phyloP scores from a whole-genome alignment of 2,329 filamentous ascomycete species.

The Penicillium sp. region DNA sequence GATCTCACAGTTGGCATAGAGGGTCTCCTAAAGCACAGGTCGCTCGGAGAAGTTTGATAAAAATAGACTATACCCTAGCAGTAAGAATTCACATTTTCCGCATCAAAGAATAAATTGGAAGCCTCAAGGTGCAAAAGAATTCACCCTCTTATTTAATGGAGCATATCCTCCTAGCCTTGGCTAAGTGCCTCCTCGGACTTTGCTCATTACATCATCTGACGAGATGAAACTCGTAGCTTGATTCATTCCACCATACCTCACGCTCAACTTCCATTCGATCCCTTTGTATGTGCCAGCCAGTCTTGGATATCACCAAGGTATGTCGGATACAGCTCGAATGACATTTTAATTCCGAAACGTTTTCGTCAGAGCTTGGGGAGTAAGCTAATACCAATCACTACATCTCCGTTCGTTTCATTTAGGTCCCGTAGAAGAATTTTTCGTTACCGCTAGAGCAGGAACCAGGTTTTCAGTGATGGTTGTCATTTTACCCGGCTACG shows the following conservation, averaged over 20 bases:
- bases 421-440: no score
- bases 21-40: neutral
- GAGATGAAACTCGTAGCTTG: neutral
- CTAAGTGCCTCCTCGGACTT: neutral
- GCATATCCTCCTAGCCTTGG: neutral
- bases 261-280: neutral
- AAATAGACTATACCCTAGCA: neutral
- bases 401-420: no score
- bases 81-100: neutral
- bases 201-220: neutral
- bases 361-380: neutral
- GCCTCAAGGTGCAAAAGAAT: neutral
- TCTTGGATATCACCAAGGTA: neutral
- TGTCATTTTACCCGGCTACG: no score
- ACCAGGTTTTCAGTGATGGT: no score
- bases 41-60: neutral
- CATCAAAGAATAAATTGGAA: neutral
- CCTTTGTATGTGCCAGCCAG: neutral
- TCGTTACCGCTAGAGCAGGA: no score
- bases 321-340: neutral
- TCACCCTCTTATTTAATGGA: neutral
- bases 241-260: neutral
- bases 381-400: neutral
- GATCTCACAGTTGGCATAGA: neutral
- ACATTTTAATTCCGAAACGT: neutral